Conservation (phyloP, 148 eudicot species). For the Rhododendron molle region DNA sequence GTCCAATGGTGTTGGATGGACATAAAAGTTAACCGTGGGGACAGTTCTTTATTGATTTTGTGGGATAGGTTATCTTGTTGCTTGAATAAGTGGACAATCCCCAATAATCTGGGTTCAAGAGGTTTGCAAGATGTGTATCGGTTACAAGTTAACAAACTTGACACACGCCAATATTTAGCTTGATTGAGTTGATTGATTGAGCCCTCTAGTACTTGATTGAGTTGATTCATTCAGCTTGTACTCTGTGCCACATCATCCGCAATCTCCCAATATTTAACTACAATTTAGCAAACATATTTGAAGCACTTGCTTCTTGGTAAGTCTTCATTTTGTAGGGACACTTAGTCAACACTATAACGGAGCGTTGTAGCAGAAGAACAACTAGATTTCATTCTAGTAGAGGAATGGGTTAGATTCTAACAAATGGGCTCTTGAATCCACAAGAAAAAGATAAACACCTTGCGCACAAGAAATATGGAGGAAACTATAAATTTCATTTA, state of each 20-base stretch:
- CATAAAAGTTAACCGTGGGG: not conserved
- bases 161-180: not conserved
- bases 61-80: not conserved
- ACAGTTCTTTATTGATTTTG: slow-evolving; percentile 1
- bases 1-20: not conserved
- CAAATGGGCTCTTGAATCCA: not conserved
- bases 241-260: not conserved
- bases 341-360: too few relatives aligned
- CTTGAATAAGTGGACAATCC: not conserved
- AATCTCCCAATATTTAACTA: not conserved
- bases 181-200: too few relatives aligned
- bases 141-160: not conserved
- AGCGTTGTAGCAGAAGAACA: too few relatives aligned
- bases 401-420: too few relatives aligned
- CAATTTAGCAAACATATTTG: too few relatives aligned
- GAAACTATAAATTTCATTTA: not conserved
- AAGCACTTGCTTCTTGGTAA: too few relatives aligned
- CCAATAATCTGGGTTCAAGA: not conserved
- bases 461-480: too few relatives aligned
- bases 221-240: not conserved
- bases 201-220: not conserved
- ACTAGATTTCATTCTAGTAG: too few relatives aligned
- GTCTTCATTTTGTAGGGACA: too few relatives aligned
- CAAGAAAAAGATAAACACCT: not conserved
- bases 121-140: not conserved